Conservation (phyloP, 345 rosid species). For the Geranium brycei region DNA sequence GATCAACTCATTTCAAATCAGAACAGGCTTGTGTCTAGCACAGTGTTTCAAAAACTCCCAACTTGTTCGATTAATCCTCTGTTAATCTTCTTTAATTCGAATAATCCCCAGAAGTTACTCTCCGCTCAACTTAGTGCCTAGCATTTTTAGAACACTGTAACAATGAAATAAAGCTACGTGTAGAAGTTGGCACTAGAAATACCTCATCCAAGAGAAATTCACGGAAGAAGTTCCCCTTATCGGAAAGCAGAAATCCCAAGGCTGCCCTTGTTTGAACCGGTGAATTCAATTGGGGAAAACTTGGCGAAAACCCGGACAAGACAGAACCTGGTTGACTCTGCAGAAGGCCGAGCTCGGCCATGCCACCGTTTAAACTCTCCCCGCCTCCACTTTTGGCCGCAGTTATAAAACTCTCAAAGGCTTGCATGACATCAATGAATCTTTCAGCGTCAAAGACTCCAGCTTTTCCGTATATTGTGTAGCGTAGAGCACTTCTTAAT, state of each 20-base stretch:
- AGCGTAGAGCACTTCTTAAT: conserved; percentile 66
- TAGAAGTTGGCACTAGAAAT: conserved; percentile 1
- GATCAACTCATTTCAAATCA: too few relatives aligned
- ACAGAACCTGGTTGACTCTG: conserved; percentile 10
- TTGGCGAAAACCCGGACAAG: conserved; percentile 27
- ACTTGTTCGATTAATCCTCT: too few relatives aligned
- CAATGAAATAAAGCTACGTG: too few relatives aligned
- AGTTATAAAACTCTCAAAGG: conserved; percentile 81
- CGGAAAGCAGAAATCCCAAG: conserved; percentile 70
- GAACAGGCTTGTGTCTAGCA: neutral
- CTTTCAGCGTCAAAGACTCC: conserved; percentile 96
- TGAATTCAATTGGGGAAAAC: conserved; percentile 31
- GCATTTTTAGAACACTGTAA: too few relatives aligned
- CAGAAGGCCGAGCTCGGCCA: conserved; percentile 77
- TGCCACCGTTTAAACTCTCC: conserved; percentile 64
- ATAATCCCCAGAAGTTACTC: too few relatives aligned
- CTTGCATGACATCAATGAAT: conserved; percentile 97
- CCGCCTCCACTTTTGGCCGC: conserved; percentile 99
- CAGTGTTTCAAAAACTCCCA: too few relatives aligned
- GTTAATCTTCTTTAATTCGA: too few relatives aligned
- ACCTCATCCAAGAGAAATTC: conserved; percentile 98
- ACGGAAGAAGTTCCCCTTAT: conserved; percentile 75
- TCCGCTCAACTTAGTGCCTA: too few relatives aligned
- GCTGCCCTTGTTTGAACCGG: conserved; percentile 85
- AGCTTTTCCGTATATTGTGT: conserved; percentile 83